Base-by-base conservation (phyloP, 2,329 filamentous ascomycete species). In the Gaeumannomyces sp. region DNA sequence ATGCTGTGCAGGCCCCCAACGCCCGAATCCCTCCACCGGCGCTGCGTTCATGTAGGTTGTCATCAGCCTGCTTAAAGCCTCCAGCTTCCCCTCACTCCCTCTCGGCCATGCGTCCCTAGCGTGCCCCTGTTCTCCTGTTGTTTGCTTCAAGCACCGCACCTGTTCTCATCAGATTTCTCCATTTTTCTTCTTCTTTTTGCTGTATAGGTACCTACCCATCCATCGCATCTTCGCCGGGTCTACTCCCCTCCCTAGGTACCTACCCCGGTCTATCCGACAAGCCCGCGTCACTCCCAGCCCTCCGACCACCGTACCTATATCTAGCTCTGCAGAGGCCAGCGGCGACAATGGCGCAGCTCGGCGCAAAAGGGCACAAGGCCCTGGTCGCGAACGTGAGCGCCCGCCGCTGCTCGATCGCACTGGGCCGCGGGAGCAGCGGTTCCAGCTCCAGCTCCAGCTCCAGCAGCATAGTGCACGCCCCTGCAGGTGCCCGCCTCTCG, bases 401-500 rank as follows among this genome's bases (percentile, higher is more conserved):
- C 28, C 61, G 38, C 7, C 38, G 61, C 27, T 29, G 61, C 50
- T 62, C 61, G 6, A 14, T 28, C 25, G 61, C 45, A 10, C 22
- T 53, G 22, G n/a, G 45, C 45, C 45, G 45, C 22, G 45, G 19
- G 45, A 7, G 45, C 8, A 45, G 38, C 13, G 4, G 38, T 14
- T 45, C 38, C 38, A 45, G 38, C 38, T 22, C 38, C 16, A 19
- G 38, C 38, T 45, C 25, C 35, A 53, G 25, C 14, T 45, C 35
- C 16, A 31, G 33, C 19, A 29, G 45, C 38, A 57, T 10, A 19
- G 58, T 16, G 14, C 50, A 45, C 27, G 61, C 61, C 27, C 61
- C 61, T 28, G 22, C 64, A 25, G 29, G 45, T 31, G 64, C 65
- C 35, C 68, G 67, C 60, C 58, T 65, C 33, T 61, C 67, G 5